Percentiles rank a stretch among this genome's conserved stretches.
Conservation (phyloP, 768 basidiomycete species). For the Coprinellus micaceus region DNA sequence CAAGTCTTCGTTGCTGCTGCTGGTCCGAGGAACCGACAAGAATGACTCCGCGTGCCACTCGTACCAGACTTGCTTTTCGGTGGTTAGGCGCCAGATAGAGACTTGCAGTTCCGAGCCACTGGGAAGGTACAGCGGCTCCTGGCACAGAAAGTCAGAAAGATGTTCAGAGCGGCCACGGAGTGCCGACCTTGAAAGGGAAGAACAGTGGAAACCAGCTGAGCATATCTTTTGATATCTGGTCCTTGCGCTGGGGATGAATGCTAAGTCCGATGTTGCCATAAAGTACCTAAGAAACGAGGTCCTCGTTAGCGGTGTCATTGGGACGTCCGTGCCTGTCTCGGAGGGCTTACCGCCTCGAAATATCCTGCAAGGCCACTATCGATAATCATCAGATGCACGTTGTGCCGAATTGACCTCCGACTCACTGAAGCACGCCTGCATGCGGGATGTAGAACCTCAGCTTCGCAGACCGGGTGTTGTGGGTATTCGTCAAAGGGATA, state of each 20-base stretch:
- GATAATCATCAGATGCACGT: slow-evolving; percentile 1
- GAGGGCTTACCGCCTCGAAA: slow-evolving; percentile 70
- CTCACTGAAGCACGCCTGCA: slow-evolving; percentile 82
- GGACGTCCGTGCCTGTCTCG: background rate
- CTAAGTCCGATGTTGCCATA: slow-evolving; percentile 90
- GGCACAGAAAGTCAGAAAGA: slow-evolving; percentile 8
- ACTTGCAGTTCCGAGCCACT: slow-evolving; percentile 90
- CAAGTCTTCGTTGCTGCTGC: slow-evolving; percentile 29
- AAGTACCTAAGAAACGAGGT: slow-evolving; percentile 41
- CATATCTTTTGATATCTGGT: slow-evolving; percentile 91
- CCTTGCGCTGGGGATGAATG: slow-evolving; percentile 88
- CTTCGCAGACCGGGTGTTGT: slow-evolving; percentile 87
- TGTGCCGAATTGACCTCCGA: background rate
- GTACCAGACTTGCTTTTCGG: slow-evolving; percentile 91
- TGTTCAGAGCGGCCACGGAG: slow-evolving; percentile 1
- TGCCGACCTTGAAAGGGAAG: slow-evolving; percentile 83
- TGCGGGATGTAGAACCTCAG: slow-evolving; percentile 91
- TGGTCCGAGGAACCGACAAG: slow-evolving; percentile 53
- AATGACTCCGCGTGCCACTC: slow-evolving; percentile 98
- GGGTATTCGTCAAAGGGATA: slow-evolving; percentile 89
- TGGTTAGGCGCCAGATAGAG: slow-evolving; percentile 91
- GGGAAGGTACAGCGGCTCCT: slow-evolving; percentile 94
- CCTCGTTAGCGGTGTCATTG: slow-evolving; percentile 1
- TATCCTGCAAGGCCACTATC: slow-evolving; percentile 86
- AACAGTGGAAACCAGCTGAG: slow-evolving; percentile 98